Evolutionary conservation across 306 rosid species (phyloP), one percentile per base, ranked within the genome.

Genomic region (Lathyrus sativus): DNA sequence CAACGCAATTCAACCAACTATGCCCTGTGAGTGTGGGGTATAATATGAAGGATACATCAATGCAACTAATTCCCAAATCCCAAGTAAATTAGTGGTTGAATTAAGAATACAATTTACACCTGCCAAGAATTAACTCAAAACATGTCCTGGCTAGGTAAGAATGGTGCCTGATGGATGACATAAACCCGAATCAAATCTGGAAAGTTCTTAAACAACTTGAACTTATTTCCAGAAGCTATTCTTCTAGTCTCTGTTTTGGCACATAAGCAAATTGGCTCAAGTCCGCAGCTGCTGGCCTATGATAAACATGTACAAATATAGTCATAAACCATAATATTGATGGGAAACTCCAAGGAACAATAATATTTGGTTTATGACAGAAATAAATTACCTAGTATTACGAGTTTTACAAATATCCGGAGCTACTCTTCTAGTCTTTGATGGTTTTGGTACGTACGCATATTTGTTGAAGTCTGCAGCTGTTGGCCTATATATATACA

Each of bases 211-310:
- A 74, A 29, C 68, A 39, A 63, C 67, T 74, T 49, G 62, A 77
- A 58, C 62, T 71, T 77, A 74, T 56, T 65, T 41, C 77, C 62
- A 46, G 56, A 72, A 75, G 81, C 67, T 60, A 19, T 19, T 56
- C 65, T 58, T 46, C 84, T 59, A 62, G 53, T 80, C 82, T 85
- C 80, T 64, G 75, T 24, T 70, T 83, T 77, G 91, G 85, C 76
- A 58, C 77, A 44, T 76, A 90, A 5, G 80, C 91, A 73, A 69
- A 90, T 54, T 84, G 84, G 62, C 59, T 78, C 5, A 90, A 74
- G 82, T 87, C 89, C 59, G 8, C 68, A 28, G 62, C 68, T 31
- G 88, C 76, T 64, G 89, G 60, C 80, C 91, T 85, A 17, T 48
- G 72, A 55, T 13, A 70, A 66, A 46, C 50, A 74, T 33, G 51